phyloP scores from a whole-genome alignment of 176 grass and related monocot genomes.

The Phyllostachys edulis region DNA sequence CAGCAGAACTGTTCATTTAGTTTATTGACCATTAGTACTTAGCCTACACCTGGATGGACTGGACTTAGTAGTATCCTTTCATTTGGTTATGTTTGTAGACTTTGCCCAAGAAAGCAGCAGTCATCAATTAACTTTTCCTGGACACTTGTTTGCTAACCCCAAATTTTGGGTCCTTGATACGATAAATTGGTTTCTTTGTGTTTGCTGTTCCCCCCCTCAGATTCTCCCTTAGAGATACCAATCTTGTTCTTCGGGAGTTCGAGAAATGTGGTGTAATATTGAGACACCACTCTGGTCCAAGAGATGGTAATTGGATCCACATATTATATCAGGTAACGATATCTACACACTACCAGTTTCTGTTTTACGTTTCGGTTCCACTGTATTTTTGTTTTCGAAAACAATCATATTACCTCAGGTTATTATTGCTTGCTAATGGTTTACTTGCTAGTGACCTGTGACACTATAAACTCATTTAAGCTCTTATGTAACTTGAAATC shows the following conservation, averaged over 20 bases:
- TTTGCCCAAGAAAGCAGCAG: neutral
- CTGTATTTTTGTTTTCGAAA: neutral
- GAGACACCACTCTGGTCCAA: slow-evolving; percentile 71
- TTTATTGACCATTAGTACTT: neutral
- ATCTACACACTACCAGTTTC: neutral
- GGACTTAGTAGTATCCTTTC: neutral
- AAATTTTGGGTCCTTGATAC: neutral
- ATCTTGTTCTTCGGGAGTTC: slow-evolving; percentile 73
- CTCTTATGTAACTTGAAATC: neutral
- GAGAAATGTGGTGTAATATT: slow-evolving; percentile 94
- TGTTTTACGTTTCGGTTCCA: neutral
- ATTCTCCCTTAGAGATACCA: slow-evolving; percentile 68
- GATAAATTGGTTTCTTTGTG: slow-evolving; percentile 12
- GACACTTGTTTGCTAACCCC: neutral
- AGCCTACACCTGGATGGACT: neutral
- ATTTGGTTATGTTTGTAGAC: neutral
- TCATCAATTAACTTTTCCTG: neutral
- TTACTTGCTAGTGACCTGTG: neutral
- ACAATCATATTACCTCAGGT: neutral
- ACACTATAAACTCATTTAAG: neutral
- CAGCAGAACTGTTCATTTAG: neutral
- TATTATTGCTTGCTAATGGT: neutral
- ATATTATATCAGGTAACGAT: slow-evolving; percentile 83
- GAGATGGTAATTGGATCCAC: slow-evolving; percentile 90
- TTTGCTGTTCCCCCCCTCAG: slow-evolving; percentile 24